A percentile compares a stretch with the other conserved stretches of the same genome.
phyloP scores from a whole-genome alignment of 208 protist genomes.

The Wallacemonas sp. region DNA sequence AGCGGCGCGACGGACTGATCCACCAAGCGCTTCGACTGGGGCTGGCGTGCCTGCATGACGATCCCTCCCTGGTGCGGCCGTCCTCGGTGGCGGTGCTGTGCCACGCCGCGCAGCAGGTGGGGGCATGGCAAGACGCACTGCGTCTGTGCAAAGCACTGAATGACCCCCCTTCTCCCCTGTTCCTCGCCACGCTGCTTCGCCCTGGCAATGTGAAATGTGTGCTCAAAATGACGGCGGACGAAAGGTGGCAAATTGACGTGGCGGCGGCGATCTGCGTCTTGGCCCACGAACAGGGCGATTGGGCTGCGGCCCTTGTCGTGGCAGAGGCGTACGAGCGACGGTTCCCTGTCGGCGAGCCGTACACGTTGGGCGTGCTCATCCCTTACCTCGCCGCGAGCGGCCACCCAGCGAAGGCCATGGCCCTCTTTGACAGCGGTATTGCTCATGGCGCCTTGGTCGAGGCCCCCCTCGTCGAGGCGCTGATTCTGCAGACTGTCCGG shows the following conservation, averaged over 20 bases:
- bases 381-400: slow-evolving; percentile 73
- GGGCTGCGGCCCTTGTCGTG: slow-evolving; percentile 57
- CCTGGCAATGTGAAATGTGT: slow-evolving; percentile 52
- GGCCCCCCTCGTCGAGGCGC: slow-evolving; percentile 46
- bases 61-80: slow-evolving; percentile 50
- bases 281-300: slow-evolving; percentile 64
- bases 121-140: slow-evolving; percentile 71
- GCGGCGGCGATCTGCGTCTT: slow-evolving; percentile 66
- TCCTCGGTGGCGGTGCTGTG: slow-evolving; percentile 74
- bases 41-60: slow-evolving; percentile 34
- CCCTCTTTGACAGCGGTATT: slow-evolving; percentile 59
- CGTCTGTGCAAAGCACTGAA: slow-evolving; percentile 47
- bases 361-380: slow-evolving; percentile 75
- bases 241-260: slow-evolving; percentile 62
- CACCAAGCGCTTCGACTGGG: slow-evolving; percentile 53
- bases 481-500: slow-evolving; percentile 58
- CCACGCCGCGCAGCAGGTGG: slow-evolving; percentile 71
- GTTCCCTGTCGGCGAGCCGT: slow-evolving; percentile 63
- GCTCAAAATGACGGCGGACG: slow-evolving; percentile 31
- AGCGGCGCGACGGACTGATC: slow-evolving; percentile 17
- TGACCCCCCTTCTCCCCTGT: slow-evolving; percentile 61
- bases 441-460: slow-evolving; percentile 72
- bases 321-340: slow-evolving; percentile 62
- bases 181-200: slow-evolving; percentile 70
- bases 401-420: slow-evolving; percentile 40